Conservation (phyloP, 345 rosid genomes). For the Stellera chamaejasme region DNA sequence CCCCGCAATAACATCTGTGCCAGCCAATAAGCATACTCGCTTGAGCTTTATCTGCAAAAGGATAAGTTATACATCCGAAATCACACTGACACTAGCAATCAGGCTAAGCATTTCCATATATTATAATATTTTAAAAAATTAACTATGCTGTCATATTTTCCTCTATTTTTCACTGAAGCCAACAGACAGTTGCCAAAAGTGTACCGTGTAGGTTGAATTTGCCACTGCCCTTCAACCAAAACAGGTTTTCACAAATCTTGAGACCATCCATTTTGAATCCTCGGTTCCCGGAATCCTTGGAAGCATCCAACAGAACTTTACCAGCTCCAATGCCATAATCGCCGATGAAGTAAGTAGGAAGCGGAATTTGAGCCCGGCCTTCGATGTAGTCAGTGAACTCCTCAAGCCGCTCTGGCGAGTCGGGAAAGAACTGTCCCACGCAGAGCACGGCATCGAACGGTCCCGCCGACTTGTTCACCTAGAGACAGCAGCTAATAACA, state of each 20-base stretch:
- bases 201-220: slow-evolving; percentile 69
- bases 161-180: background rate
- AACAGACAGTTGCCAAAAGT: background rate
- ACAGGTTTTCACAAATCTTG: slow-evolving; percentile 48
- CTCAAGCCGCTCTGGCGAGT: slow-evolving; percentile 41
- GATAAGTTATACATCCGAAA: too few relatives aligned
- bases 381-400: slow-evolving; percentile 56
- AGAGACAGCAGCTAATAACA: background rate
- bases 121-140: background rate
- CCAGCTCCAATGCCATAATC: slow-evolving; percentile 71
- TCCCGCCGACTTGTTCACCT: slow-evolving; percentile 80
- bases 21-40: too few relatives aligned
- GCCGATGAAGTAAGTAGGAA: slow-evolving; percentile 82
- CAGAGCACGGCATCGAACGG: slow-evolving; percentile 79
- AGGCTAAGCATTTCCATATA: background rate
- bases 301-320: slow-evolving; percentile 44
- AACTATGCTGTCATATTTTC: background rate
- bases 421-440: slow-evolving; percentile 87
- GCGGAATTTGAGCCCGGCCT: slow-evolving; percentile 55
- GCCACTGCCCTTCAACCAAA: slow-evolving; percentile 91
- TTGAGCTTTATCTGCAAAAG: too few relatives aligned
- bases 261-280: slow-evolving; percentile 90
- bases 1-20: too few relatives aligned
- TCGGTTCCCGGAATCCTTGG: slow-evolving; percentile 41
- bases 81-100: too few relatives aligned